These are phyloP conservation scores for Buddleja alternifolia DNA, from an alignment of 257 asterid species.

Conservation along the genomic window DNA sequence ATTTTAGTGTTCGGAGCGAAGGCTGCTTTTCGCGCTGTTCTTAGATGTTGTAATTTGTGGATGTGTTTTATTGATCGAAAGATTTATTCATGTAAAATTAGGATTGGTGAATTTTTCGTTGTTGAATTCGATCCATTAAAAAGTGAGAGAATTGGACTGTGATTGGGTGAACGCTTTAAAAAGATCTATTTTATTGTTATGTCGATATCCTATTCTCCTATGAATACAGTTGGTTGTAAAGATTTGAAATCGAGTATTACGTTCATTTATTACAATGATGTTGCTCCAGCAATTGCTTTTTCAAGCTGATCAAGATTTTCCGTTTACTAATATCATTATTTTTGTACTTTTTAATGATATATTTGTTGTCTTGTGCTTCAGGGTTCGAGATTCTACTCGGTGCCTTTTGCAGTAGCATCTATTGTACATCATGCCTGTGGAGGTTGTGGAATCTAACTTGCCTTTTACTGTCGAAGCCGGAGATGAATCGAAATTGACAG, in stretches of 20 bases:
- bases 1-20: neutral
- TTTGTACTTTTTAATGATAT: neutral
- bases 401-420: slow-evolving; percentile 27
- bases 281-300: slow-evolving; percentile 11
- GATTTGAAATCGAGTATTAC: neutral
- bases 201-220: neutral
- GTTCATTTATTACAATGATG: neutral
- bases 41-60: neutral
- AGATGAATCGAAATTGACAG: slow-evolving; percentile 32
- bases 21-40: neutral
- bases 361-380: slow-evolving; percentile 20
- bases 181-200: neutral
- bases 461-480: slow-evolving; percentile 27
- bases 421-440: slow-evolving; percentile 47
- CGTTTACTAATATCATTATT: neutral
- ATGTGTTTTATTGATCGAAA: neutral
- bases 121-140: neutral
- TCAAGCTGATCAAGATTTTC: neutral
- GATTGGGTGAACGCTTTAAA: neutral
- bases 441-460: slow-evolving; percentile 50
- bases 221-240: neutral
- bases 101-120: neutral
- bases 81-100: slow-evolving; percentile 6
- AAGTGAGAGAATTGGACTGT: neutral
- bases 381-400: slow-evolving; percentile 37